phyloP scores from a whole-genome alignment of 495 filamentous ascomycete species.

The Neurospora sp. region DNA sequence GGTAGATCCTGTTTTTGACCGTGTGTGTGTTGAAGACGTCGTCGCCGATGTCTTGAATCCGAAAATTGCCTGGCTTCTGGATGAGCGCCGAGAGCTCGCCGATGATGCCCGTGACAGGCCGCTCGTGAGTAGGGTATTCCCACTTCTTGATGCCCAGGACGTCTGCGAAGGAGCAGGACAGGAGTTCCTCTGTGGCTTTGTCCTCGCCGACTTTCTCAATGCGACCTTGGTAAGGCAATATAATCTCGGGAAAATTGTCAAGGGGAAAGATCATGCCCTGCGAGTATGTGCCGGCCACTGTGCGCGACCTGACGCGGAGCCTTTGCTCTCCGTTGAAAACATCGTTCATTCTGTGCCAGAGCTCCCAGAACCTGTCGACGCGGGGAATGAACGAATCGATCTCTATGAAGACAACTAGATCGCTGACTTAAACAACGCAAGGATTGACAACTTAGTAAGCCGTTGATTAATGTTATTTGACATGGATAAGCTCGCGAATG shows the following conservation, averaged over 20 bases:
- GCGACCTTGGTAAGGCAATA: neutral
- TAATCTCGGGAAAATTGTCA: slow-evolving; percentile 4
- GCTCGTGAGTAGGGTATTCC: slow-evolving; percentile 10
- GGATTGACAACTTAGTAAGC: neutral
- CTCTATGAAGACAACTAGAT: slow-evolving; percentile 17
- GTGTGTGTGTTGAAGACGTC: slow-evolving; percentile 1
- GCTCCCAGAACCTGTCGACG: slow-evolving; percentile 4
- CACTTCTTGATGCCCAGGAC: slow-evolving; percentile 12
- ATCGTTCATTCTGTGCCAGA: neutral
- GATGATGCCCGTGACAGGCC: neutral
- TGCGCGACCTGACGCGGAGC: slow-evolving; percentile 1
- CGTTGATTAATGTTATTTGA: neutral
- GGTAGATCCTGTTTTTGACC: slow-evolving; percentile 2
- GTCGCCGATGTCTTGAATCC: neutral
- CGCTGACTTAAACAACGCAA: neutral
- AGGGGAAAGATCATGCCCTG: slow-evolving; percentile 14
- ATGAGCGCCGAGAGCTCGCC: neutral
- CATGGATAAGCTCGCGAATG: neutral
- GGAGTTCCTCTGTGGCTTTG: neutral
- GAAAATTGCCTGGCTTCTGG: neutral
- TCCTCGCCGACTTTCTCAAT: neutral
- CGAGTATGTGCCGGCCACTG: slow-evolving; percentile 1
- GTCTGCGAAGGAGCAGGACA: slow-evolving; percentile 1
- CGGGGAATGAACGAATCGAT: slow-evolving; percentile 16
- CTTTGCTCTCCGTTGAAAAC: slow-evolving; percentile 5